Evolutionary conservation across 192 early-diverging fungal genomes (phyloP), one percentile per base, ranked within the genome.

Genomic region (Podila clonocystis): DNA sequence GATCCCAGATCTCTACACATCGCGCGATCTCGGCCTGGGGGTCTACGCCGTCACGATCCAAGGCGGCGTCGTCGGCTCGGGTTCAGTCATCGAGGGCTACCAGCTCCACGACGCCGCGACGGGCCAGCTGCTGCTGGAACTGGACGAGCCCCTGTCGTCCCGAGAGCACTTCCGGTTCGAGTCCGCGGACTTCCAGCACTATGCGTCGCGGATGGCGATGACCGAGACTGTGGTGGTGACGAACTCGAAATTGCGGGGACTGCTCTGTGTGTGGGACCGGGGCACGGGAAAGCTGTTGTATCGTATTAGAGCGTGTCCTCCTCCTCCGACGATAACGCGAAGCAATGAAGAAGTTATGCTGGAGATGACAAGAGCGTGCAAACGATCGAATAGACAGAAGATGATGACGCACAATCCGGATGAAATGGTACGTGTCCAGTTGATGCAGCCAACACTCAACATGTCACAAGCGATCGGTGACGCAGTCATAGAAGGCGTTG

Each of bases 61-160:
- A 9, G 50, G 57, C 12, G 29, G 31, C 2, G 20, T 79, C 38
- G 36, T 79, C 41, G 76, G 69, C 0, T 67, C 60, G 1, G 76
- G 76, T 29, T 68, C 76, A 9, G 55, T 79, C 22, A 58, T 72
- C 5, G 70, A 72, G 20, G 76, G 76, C 20, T 79, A 79, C 36
- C 64, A 72, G 29, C 34, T 79, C n/a, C 49, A 64, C 26, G 65
- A 72, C 28, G n/a, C 58, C n/a, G 15, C 8, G 1, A 67, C 76
- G 5, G 70, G 76, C 4, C 24, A 24, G 5, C 30, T 79, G 12
- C 4, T 79, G 20, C 29, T 68, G 6, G 76, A 79, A 0, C 22
- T 79, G n/a, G 76, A 79, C 29, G 76, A 79, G 57, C 76, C 76
- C 12, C 19, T 79, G 2, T 50, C 60, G 12, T 67, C 70, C 20